A percentile compares a stretch with the other conserved stretches of the same genome.
Conservation (phyloP, 2,329 filamentous ascomycete species). For the Alternaria sp. region DNA sequence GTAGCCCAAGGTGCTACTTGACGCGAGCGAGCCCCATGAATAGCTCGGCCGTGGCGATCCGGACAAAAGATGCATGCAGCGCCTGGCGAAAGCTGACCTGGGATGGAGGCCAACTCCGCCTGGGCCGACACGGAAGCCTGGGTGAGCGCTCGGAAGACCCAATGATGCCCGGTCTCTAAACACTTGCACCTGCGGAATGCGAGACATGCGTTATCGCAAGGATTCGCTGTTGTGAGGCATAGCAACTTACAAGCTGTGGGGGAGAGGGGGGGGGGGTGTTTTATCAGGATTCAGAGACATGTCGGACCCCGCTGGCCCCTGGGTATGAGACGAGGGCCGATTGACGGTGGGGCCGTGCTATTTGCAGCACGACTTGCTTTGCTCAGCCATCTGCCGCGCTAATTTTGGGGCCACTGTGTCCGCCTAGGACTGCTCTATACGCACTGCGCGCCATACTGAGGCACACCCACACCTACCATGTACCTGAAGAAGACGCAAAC, state of each 20-base stretch:
- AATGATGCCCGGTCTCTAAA: not conserved
- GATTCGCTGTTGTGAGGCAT: not conserved
- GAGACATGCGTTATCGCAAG: not conserved
- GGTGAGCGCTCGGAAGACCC: not conserved
- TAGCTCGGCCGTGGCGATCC: constrained; percentile 23
- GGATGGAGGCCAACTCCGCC: constrained; percentile 11
- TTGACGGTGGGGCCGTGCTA: constrained; percentile 14
- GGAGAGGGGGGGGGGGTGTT: too few species aligned
- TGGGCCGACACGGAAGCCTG: constrained; percentile 1
- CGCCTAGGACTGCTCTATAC: constrained; percentile 2
- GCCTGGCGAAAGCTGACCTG: constrained; percentile 18
- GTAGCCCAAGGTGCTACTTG: constrained; percentile 19
- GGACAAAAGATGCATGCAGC: constrained; percentile 15
- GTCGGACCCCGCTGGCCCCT: constrained; percentile 1
- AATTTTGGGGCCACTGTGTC: constrained; percentile 7
- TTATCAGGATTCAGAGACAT: constrained; percentile 10
- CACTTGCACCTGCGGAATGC: not conserved
- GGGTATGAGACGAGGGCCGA: not conserved
- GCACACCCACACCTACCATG: not conserved
- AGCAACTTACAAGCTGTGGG: not conserved
- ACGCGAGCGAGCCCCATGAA: constrained; percentile 24
- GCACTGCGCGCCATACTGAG: constrained; percentile 11
- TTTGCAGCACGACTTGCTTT: constrained; percentile 15
- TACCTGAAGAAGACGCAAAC: not conserved
- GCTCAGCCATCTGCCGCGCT: constrained; percentile 12